Evolutionary conservation across 2,329 filamentous ascomycete genomes (phyloP).

Genomic region (Trichoderma sp.): DNA sequence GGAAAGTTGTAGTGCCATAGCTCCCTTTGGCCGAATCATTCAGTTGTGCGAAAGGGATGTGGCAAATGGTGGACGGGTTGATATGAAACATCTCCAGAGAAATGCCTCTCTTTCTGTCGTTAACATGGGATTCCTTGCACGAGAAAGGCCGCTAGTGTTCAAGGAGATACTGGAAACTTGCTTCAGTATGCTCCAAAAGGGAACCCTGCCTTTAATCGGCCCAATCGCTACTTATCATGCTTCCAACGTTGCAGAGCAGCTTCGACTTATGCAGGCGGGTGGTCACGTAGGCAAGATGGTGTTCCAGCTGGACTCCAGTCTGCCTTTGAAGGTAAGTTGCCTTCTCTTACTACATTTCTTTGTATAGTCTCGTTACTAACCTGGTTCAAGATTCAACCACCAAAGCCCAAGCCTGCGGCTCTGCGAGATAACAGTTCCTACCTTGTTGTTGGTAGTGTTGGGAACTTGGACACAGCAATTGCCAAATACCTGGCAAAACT

Average conservation of each 20-base stretch:
- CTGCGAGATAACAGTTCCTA: slow-evolving; percentile 16
- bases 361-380: neutral
- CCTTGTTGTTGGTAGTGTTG: neutral
- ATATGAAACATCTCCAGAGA: slow-evolving; percentile 6
- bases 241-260: slow-evolving; percentile 2
- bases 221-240: slow-evolving; percentile 7
- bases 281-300: slow-evolving; percentile 5
- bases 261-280: slow-evolving; percentile 15
- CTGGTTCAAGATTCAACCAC: slow-evolving; percentile 14
- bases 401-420: slow-evolving; percentile 2
- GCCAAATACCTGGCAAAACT: slow-evolving; percentile 11
- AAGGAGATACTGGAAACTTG: slow-evolving; percentile 11
- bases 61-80: neutral
- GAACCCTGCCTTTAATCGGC: neutral
- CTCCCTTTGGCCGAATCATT: slow-evolving; percentile 14
- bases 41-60: slow-evolving; percentile 14
- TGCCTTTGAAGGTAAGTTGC: slow-evolving; percentile 14
- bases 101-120: slow-evolving; percentile 13
- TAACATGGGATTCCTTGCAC: slow-evolving; percentile 11
- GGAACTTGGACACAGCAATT: neutral
- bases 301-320: slow-evolving; percentile 4
- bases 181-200: slow-evolving; percentile 9
- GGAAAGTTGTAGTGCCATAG: neutral
- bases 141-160: slow-evolving; percentile 3
- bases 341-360: neutral